phyloP scores from a whole-genome alignment of 2,329 filamentous ascomycete genomes.

The Clonostachys chloroleuca region DNA sequence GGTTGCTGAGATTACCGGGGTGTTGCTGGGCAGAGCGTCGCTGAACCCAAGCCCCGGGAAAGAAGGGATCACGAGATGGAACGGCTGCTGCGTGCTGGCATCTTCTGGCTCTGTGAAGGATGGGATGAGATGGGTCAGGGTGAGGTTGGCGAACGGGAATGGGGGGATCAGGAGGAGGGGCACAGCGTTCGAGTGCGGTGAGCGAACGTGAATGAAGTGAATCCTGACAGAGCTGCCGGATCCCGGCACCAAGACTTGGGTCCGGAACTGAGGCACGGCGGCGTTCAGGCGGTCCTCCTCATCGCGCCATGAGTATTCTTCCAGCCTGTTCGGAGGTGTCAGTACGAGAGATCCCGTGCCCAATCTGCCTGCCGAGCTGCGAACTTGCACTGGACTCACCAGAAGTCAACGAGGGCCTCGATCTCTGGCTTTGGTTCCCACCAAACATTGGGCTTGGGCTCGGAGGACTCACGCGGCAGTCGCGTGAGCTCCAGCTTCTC shows the following conservation, averaged over 20 bases:
- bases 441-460: conserved; percentile 44
- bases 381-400: conserved; percentile 31
- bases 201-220: conserved; percentile 62
- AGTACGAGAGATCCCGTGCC: background rate
- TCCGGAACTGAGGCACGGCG: conserved; percentile 60
- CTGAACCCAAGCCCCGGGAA: conserved; percentile 66
- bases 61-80: conserved; percentile 63
- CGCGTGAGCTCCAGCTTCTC: conserved; percentile 65
- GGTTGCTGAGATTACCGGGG: conserved; percentile 43
- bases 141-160: conserved; percentile 62
- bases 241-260: conserved; percentile 37
- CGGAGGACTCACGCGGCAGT: conserved; percentile 52
- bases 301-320: conserved; percentile 60
- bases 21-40: conserved; percentile 49
- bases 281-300: conserved; percentile 55
- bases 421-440: conserved; percentile 57
- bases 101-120: conserved; percentile 48
- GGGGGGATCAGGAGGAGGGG: conserved; percentile 62
- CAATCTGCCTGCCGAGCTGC: background rate
- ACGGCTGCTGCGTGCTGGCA: conserved; percentile 40
- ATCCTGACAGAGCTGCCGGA: conserved; percentile 43
- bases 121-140: conserved; percentile 50
- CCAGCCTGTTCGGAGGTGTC: conserved; percentile 42
- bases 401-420: conserved; percentile 62
- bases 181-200: conserved; percentile 46